phyloP scores from a whole-genome alignment of 257 asterid genomes.

The Petunia secreta region DNA sequence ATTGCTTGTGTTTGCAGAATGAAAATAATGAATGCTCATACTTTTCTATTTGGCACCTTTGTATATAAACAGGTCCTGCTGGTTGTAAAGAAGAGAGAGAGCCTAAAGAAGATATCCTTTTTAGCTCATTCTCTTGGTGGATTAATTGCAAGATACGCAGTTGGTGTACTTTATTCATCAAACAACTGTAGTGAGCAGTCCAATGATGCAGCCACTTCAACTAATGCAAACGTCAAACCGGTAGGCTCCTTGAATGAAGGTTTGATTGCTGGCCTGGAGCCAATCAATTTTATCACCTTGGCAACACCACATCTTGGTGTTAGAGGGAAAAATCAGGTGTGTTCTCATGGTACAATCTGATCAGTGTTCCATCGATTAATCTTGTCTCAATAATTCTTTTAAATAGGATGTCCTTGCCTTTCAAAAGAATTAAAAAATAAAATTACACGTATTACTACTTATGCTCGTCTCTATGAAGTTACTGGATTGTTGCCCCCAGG shows the following conservation, averaged over 20 bases:
- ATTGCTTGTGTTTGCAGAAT: constrained; percentile 12
- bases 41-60: background rate
- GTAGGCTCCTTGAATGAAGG: constrained; percentile 45
- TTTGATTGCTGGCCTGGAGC: constrained; percentile 77
- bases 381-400: background rate
- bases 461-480: background rate
- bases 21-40: background rate
- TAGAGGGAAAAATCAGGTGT: constrained; percentile 84
- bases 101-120: constrained; percentile 75
- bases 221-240: constrained; percentile 33
- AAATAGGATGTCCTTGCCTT: background rate
- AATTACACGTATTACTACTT: background rate
- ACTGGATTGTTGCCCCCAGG: background rate
- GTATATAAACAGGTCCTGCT: constrained; percentile 52
- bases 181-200: constrained; percentile 34
- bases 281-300: constrained; percentile 71
- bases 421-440: background rate
- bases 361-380: background rate
- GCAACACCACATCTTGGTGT: constrained; percentile 94
- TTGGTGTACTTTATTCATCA: constrained; percentile 59
- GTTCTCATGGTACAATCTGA: constrained; percentile 24
- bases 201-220: constrained; percentile 37
- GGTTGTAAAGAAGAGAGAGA: constrained; percentile 59
- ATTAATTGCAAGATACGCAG: constrained; percentile 77
- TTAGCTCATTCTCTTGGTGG: constrained; percentile 94